Evolutionary conservation across 75 land plant genomes (phyloP), one percentile per base, ranked within the genome.

Genomic region (Gnetum montanum): DNA sequence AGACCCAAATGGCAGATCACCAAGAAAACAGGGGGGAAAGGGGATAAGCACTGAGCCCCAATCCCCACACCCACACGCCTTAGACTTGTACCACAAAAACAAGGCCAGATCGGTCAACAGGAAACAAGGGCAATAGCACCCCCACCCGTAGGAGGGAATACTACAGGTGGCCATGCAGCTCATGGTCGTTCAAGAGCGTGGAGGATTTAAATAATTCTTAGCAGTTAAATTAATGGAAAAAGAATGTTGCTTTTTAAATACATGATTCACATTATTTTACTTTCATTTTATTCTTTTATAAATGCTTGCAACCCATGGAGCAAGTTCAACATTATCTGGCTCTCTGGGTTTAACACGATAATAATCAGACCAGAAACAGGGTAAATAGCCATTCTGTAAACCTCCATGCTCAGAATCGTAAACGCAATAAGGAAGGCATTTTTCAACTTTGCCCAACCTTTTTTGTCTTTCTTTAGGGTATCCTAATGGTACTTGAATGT

Each of bases 401-500:
- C 71, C 58, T 37, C 79, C 84, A 47, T 31, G 38, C 3, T 65
- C 54, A 41, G 69, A 67, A 18, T 64, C 58, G 43, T 71, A 90
- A 6, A 90, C 38, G 59, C 96, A 90, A 54, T 86, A 74, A 28
- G 96, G 96, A 31, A 90, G 64, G 87, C 87, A 86, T 10, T 73
- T 62, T 49, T 67, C 81, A 45, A 84, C 87, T 24, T 84, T 87
- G 49, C 82, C 82, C 66, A 86, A 77, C 51, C 84, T 76, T 46
- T 84, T 74, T 36, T 71, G 72, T 48, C 80, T 54, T 37, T 90
- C 96, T 45, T 70, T 74, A 25, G 96, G 91, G 47, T 90, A 86
- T 28, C 91, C 91, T 63, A 90, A 59, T 43, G 96, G 96, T 59
- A 87, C 86, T 62, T 90, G 96, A 25, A 90, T 71, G 58, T 90